Conservation (phyloP, 768 basidiomycete species). For the Leccinum imitatum region DNA sequence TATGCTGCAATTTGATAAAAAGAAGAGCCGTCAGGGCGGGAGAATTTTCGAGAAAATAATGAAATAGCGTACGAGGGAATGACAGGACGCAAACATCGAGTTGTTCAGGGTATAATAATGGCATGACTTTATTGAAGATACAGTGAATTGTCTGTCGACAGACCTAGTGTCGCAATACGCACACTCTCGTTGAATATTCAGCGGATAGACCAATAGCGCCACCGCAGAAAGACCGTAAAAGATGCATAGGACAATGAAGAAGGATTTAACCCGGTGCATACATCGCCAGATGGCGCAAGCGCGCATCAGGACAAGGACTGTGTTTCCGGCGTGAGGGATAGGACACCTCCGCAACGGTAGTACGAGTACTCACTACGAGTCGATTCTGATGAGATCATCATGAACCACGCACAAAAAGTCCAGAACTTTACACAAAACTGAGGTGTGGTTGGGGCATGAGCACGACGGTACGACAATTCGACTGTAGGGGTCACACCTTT, state of each 20-base stretch:
- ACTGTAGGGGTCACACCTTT: neutral
- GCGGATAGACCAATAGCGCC: neutral
- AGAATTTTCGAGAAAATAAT: neutral
- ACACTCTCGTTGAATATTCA: neutral
- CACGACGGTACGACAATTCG: too few relatives aligned
- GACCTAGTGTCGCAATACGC: neutral
- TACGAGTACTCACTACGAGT: conserved; percentile 2
- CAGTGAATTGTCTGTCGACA: neutral
- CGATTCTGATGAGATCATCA: conserved; percentile 15
- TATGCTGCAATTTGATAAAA: neutral
- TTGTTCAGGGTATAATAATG: neutral
- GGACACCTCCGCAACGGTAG: too few relatives aligned
- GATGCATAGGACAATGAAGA: conserved; percentile 3
- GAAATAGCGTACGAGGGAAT: neutral
- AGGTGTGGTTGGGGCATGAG: neutral
- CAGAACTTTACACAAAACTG: conserved; percentile 10
- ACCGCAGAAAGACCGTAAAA: conserved; percentile 7
- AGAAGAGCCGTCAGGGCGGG: neutral
- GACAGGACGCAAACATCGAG: neutral
- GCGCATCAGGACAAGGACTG: conserved; percentile 20
- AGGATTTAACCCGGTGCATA: neutral
- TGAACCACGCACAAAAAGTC: conserved; percentile 8
- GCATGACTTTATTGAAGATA: neutral
- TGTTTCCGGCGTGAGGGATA: neutral
- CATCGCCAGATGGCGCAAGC: conserved; percentile 24